phyloP scores from a whole-genome alignment of 768 basidiomycete genomes.

The Erythrobasidium yunnanense region DNA sequence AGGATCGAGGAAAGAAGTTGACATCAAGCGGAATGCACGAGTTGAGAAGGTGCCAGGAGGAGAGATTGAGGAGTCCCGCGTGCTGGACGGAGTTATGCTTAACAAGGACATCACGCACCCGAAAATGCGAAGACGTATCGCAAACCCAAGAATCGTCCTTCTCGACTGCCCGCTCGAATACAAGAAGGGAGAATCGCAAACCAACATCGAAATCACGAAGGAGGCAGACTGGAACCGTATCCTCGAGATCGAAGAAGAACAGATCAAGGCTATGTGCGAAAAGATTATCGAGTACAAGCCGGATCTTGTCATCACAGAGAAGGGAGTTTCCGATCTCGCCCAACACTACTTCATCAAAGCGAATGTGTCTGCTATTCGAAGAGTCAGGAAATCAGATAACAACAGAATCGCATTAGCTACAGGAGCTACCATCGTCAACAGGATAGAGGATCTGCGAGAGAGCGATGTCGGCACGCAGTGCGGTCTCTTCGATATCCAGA shows the following conservation, averaged over 20 bases:
- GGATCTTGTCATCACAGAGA: constrained; percentile 89
- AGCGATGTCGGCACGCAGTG: constrained; percentile 83
- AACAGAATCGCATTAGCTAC: constrained; percentile 93
- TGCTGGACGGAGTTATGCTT: constrained; percentile 82
- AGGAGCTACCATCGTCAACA: constrained; percentile 92
- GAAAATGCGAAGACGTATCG: constrained; percentile 83
- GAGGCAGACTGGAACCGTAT: constrained; percentile 86
- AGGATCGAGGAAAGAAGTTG: constrained; percentile 74
- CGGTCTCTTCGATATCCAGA: constrained; percentile 92
- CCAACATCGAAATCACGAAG: constrained; percentile 94
- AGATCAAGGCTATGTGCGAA: constrained; percentile 74
- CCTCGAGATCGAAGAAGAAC: constrained; percentile 88
- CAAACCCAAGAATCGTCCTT: constrained; percentile 74
- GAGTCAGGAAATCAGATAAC: constrained; percentile 98
- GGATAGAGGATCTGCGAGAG: constrained; percentile 85
- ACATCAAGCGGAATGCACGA: constrained; percentile 94
- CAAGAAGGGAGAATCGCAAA: constrained; percentile 97
- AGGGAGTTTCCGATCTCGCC: constrained; percentile 91
- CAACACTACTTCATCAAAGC: constrained; percentile 79
- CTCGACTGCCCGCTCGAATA: constrained; percentile 85
- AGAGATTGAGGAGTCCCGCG: constrained; percentile 83
- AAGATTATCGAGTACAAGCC: constrained; percentile 86
- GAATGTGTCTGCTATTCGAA: constrained; percentile 82
- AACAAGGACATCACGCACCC: constrained; percentile 99
- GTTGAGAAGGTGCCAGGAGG: constrained; percentile 97